Conservation (phyloP, 371 early-diverging fungal species). For the Saksenaea vasiformis region DNA sequence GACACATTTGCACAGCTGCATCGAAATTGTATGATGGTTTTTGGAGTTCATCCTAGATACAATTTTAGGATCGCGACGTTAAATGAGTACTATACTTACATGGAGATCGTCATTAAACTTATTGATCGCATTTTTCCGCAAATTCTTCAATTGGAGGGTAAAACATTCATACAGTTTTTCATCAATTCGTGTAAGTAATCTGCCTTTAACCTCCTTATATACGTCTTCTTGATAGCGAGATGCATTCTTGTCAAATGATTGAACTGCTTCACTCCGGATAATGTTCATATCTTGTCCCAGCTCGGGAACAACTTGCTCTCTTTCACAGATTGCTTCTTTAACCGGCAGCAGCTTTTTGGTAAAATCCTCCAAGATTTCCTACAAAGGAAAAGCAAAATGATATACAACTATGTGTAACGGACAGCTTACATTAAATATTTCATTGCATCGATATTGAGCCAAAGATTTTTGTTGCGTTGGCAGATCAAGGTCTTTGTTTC, state of each 20-base stretch:
- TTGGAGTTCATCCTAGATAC: slow-evolving; percentile 35
- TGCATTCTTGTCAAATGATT: slow-evolving; percentile 85
- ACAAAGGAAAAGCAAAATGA: background rate
- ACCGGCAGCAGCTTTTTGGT: slow-evolving; percentile 60
- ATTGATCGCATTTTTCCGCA: slow-evolving; percentile 69
- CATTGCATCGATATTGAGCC: slow-evolving; percentile 98
- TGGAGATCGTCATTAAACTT: slow-evolving; percentile 64
- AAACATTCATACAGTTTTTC: slow-evolving; percentile 77
- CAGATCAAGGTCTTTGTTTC: slow-evolving; percentile 94
- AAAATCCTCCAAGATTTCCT: slow-evolving; percentile 76
- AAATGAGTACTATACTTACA: no score
- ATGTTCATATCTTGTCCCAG: slow-evolving; percentile 73
- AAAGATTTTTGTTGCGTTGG: slow-evolving; percentile 97
- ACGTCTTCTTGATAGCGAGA: slow-evolving; percentile 88
- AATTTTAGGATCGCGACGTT: no score
- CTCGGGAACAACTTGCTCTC: slow-evolving; percentile 76
- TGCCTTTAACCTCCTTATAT: slow-evolving; percentile 84
- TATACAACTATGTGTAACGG: background rate
- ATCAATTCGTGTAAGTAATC: slow-evolving; percentile 76
- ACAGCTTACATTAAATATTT: slow-evolving; percentile 72
- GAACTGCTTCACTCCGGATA: slow-evolving; percentile 62
- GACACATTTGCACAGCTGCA: slow-evolving; percentile 41
- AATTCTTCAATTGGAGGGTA: slow-evolving; percentile 84
- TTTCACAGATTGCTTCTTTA: slow-evolving; percentile 68
- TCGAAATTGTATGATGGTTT: slow-evolving; percentile 59